These are phyloP conservation scores for Limnomonas spitsbergensis DNA, from an alignment of 139 green algal species.

Conservation along the genomic window DNA sequence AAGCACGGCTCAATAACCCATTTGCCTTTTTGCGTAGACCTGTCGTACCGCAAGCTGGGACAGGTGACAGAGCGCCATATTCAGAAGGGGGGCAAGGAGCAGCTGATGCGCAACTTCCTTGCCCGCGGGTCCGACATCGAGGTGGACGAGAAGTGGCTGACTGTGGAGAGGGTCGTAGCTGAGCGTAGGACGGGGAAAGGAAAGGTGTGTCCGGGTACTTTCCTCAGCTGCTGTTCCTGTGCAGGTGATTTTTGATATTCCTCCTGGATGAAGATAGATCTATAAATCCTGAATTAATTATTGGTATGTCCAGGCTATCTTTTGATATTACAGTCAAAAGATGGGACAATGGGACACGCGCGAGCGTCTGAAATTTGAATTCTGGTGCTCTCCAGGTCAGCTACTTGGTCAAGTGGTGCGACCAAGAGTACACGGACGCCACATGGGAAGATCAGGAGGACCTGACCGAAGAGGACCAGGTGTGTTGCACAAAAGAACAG, in stretches of 20 bases:
- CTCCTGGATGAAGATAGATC: no score
- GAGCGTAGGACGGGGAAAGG: not conserved
- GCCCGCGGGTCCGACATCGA: constrained; percentile 4
- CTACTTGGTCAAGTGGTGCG: constrained; percentile 77
- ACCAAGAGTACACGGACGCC: constrained; percentile 66
- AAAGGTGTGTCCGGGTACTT: constrained; percentile 3
- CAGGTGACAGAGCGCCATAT: constrained; percentile 15
- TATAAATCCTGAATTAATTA: no score
- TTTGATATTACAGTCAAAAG: no score
- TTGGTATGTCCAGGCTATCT: no score
- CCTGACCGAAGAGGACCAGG: constrained; percentile 29
- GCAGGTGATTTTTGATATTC: not conserved
- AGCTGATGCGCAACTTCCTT: constrained; percentile 38
- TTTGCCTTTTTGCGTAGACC: no score
- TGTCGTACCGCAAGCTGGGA: constrained; percentile 39
- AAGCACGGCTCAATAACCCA: no score
- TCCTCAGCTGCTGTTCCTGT: not conserved
- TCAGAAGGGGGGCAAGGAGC: not conserved
- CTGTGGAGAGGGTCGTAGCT: constrained; percentile 13
- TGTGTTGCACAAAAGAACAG: not conserved
- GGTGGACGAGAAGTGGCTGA: constrained; percentile 3
- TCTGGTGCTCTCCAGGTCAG: constrained; percentile 1
- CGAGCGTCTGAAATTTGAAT: not conserved
- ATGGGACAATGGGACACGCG: no score
- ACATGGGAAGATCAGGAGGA: constrained; percentile 72